phyloP scores from a whole-genome alignment of 1,284 basidiomycete genomes.

The Irpex sp. region DNA sequence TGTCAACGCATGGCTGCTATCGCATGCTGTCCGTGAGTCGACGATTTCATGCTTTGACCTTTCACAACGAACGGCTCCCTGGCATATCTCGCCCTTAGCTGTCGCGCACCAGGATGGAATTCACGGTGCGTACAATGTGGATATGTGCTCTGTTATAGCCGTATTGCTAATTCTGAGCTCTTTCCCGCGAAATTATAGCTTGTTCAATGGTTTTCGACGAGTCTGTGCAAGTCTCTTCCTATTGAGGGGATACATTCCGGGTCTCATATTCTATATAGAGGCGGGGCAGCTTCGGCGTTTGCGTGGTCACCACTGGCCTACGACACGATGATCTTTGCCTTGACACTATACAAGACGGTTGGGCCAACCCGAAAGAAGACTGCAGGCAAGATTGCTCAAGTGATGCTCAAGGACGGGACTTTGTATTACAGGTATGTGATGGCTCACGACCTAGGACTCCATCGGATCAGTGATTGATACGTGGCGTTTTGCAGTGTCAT shows the following conservation, averaged over 20 bases:
- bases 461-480: neutral
- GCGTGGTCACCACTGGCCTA: slow-evolving; percentile 55
- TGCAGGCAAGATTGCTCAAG: slow-evolving; percentile 38
- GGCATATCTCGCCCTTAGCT: slow-evolving; percentile 3
- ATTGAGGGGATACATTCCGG: too few relatives aligned
- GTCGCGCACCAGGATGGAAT: slow-evolving; percentile 23
- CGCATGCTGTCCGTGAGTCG: slow-evolving; percentile 7
- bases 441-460: neutral
- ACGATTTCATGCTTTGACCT: too few relatives aligned
- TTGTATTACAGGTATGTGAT: slow-evolving; percentile 45
- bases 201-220: slow-evolving; percentile 53
- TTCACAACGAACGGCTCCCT: too few relatives aligned
- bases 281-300: slow-evolving; percentile 37
- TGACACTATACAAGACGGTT: slow-evolving; percentile 43
- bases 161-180: too few relatives aligned
- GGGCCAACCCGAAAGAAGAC: slow-evolving; percentile 36
- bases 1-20: slow-evolving; percentile 44
- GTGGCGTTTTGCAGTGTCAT: slow-evolving; percentile 37
- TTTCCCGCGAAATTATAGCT: slow-evolving; percentile 26
- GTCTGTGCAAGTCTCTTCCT: slow-evolving; percentile 24
- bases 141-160: neutral
- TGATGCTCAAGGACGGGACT: slow-evolving; percentile 50
- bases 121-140: slow-evolving; percentile 22
- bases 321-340: slow-evolving; percentile 45
- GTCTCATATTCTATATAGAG: slow-evolving; percentile 1